Evolutionary conservation across 2,329 filamentous ascomycete genomes (phyloP), one percentile per base, ranked within the genome.

Genomic region (Botrytis galanthina): DNA sequence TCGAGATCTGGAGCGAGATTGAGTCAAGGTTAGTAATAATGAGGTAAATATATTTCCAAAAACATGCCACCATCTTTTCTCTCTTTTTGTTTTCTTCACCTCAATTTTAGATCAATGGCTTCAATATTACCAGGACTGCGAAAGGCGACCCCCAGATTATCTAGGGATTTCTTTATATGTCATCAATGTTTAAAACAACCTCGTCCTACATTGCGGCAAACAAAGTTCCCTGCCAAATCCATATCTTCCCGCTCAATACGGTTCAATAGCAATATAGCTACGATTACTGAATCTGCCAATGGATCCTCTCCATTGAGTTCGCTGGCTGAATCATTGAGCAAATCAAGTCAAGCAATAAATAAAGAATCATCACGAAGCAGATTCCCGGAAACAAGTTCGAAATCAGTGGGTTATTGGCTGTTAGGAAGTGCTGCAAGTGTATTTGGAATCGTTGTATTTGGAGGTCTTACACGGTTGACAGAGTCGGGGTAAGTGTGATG

Each of bases 381-480:
- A 39, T 81, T 80, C 64, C 81, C 81, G 0, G 76, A 92, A 78
- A 88, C 88, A 16, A 94, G 88, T 77, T 89, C 91, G 74, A 96
- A 93, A 83, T 84, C 86, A 16, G 95, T 97, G 62, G 96, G 91
- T 74, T 95, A 95, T 85, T 99, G 95, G 95, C 88, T 99, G 63
- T 85, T 99, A 73, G 95, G 90, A 64, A 98, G 95, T 78, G 95
- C 96, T 1, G 92, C 89, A 61, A 97, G 94, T 81, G 96, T 98
- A 70, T 99, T 98, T 83, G 96, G 96, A 74, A 97, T 99, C 79
- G 95, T 99, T 70, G 89, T 99, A 62, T 97, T 97, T 82, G 96
- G 96, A 73, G 96, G 96, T 9, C 86, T 99, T 78, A 99, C 96
- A 44, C 88, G 96, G 74, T 86, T 99, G 78, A 99, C 96, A 6